Conservation (phyloP, 2,329 filamentous ascomycete genomes). For the Calonectria leucothoes region DNA sequence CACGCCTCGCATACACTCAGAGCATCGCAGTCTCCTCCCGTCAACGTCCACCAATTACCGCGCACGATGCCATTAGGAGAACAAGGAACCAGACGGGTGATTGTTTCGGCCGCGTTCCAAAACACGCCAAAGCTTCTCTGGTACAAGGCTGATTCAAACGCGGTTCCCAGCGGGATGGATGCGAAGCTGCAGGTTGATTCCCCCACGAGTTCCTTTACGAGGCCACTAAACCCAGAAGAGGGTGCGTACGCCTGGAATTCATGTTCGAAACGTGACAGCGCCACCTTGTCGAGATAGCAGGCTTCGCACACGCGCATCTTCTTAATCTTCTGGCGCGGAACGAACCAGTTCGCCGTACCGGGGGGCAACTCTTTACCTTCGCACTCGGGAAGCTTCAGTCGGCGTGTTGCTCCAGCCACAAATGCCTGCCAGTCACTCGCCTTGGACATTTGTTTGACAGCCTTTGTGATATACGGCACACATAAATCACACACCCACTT, state of each 20-base stretch:
- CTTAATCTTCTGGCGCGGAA: slow-evolving; percentile 36
- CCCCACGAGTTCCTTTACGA: slow-evolving; percentile 34
- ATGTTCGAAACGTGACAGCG: slow-evolving; percentile 40
- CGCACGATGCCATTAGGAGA: slow-evolving; percentile 41
- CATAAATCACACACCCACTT: slow-evolving; percentile 49
- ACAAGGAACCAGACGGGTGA: slow-evolving; percentile 41
- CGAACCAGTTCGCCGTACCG: slow-evolving; percentile 42
- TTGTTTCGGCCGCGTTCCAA: slow-evolving; percentile 35
- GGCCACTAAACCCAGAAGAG: slow-evolving; percentile 34
- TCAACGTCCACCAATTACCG: slow-evolving; percentile 50
- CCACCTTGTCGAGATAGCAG: slow-evolving; percentile 50
- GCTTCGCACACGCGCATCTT: slow-evolving; percentile 47
- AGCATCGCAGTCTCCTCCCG: slow-evolving; percentile 32
- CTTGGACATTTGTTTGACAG: slow-evolving; percentile 30
- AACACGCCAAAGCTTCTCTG: slow-evolving; percentile 43
- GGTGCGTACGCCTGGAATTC: slow-evolving; percentile 41
- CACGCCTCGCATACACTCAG: slow-evolving; percentile 50
- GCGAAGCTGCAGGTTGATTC: slow-evolving; percentile 42
- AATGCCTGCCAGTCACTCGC: slow-evolving; percentile 47
- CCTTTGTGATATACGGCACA: slow-evolving; percentile 39
- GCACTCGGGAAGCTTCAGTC: slow-evolving; percentile 42
- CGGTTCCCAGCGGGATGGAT: slow-evolving; percentile 36
- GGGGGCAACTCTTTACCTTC: slow-evolving; percentile 41
- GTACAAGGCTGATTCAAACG: slow-evolving; percentile 40
- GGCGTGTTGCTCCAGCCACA: slow-evolving; percentile 31